Base-by-base conservation (phyloP, 2,329 filamentous ascomycete genomes). In the Aspergillus sp. region DNA sequence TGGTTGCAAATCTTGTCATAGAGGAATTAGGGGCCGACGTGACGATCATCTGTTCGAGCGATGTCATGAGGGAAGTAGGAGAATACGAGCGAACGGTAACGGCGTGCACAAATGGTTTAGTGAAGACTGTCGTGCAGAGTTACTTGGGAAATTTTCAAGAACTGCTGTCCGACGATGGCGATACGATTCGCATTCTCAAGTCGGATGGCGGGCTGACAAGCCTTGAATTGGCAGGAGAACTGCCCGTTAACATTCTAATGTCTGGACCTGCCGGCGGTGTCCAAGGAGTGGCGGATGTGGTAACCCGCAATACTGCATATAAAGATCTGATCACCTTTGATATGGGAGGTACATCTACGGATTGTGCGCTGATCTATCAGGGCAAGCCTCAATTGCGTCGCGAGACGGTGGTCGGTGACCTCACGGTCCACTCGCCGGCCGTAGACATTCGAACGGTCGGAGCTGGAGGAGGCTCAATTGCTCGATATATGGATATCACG, bases 321-420 rank as follows among this genome's bases (percentile, higher is more conserved):
- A 81, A 80, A 62, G 81, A 81, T 47, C 68, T 82, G 26, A 81
- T 82, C 54, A 82, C 80, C 0, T 71, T 82, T 12, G 80, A 82
- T 55, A 81, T 82, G 78, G 80, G 80, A n/a, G 80, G 80, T 1
- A 82, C 80, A 0, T 80, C 78, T 5, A 81, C 80, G 0, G 80
- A 82, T 56, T 80, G 78, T 59, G 79, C 80, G 1, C 65, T 82
- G 4, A 76, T 82, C 18, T 75, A 75, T 20, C 72, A 78, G 18
- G 76, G 77, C 2, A 74, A 77, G 56, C 77, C 77, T 5, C 75
- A 77, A 39, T 73, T 82, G 20, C 76, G 80, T 46, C 71, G 80
- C 36, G 79, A 82, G 62, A 82, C 79, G 0, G 73, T 78, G 2
- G 74, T 82, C 3, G 79, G 76, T 0, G 66, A 74, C 6, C 65